A percentile compares a stretch with the other conserved stretches of the same genome.
phyloP scores from a whole-genome alignment of 495 filamentous ascomycete genomes.

The Xylaria cubensis region DNA sequence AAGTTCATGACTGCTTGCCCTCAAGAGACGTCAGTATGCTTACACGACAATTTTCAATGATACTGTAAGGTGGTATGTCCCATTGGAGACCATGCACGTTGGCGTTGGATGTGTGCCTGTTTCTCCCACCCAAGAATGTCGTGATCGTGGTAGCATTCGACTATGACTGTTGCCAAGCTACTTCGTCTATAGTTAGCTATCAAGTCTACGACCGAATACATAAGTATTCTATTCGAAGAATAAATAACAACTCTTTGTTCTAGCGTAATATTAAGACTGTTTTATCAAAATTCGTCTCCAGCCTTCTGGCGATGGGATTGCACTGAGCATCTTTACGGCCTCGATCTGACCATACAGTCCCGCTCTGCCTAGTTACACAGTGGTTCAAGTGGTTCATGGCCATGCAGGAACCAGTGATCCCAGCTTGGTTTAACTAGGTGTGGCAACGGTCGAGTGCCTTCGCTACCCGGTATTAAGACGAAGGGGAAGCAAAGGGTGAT shows the following conservation, averaged over 20 bases:
- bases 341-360: background rate
- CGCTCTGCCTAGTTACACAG: background rate
- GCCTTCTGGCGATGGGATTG: background rate
- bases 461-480: background rate
- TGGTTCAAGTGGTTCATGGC: background rate
- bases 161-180: background rate
- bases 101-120: slow-evolving; percentile 5
- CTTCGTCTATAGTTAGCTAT: background rate
- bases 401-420: slow-evolving; percentile 25
- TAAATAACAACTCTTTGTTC: background rate
- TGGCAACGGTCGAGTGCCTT: slow-evolving; percentile 8
- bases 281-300: background rate
- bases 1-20: background rate
- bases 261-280: background rate
- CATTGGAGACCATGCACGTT: background rate
- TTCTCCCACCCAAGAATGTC: background rate
- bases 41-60: slow-evolving; percentile 20
- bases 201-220: background rate
- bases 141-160: slow-evolving; percentile 16
- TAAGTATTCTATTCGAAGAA: background rate
- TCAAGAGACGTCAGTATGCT: background rate
- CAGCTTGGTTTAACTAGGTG: background rate
- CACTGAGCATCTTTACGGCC: background rate
- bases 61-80: slow-evolving; percentile 16
- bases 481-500: background rate